Conservation (phyloP, 108 stramenopile species). For the Skeletonema tropicum region DNA sequence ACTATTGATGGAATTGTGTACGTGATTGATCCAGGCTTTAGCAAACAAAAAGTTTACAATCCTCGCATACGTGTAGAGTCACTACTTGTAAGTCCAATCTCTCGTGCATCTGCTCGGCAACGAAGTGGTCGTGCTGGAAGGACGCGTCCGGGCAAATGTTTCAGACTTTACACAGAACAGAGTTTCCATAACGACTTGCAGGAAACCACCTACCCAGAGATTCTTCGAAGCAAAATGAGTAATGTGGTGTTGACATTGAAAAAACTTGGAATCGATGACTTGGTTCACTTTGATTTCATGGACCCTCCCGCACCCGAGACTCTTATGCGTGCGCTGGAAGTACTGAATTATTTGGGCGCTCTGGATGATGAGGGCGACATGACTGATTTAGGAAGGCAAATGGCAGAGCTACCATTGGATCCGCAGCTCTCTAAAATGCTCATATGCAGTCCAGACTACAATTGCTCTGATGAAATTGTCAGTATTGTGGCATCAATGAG, state of each 20-base stretch:
- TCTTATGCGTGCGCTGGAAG: slow-evolving; percentile 97
- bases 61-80: slow-evolving; percentile 98
- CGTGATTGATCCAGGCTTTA: slow-evolving; percentile 99
- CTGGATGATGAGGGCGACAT: slow-evolving; percentile 98
- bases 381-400: slow-evolving; percentile 96
- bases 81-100: slow-evolving; percentile 97
- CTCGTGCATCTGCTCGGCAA: slow-evolving; percentile 95
- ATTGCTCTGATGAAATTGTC: slow-evolving; percentile 97
- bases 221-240: slow-evolving; percentile 92
- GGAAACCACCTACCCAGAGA: slow-evolving; percentile 99
- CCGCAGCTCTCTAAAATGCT: slow-evolving; percentile 94
- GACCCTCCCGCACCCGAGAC: slow-evolving; percentile 99
- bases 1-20: slow-evolving; percentile 99
- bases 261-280: slow-evolving; percentile 97
- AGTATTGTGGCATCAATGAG: slow-evolving; percentile 96
- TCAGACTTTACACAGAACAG: slow-evolving; percentile 98
- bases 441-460: slow-evolving; percentile 92
- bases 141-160: slow-evolving; percentile 99
- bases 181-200: slow-evolving; percentile 96
- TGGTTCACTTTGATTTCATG: slow-evolving; percentile 99
- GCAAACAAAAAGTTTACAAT: slow-evolving; percentile 99
- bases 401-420: slow-evolving; percentile 96
- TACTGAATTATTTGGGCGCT: slow-evolving; percentile 97
- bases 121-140: slow-evolving; percentile 96
- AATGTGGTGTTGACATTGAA: slow-evolving; percentile 96